Evolutionary conservation across 192 early-diverging fungal species (phyloP).

Genomic region (Cetraspora pellucida): DNA sequence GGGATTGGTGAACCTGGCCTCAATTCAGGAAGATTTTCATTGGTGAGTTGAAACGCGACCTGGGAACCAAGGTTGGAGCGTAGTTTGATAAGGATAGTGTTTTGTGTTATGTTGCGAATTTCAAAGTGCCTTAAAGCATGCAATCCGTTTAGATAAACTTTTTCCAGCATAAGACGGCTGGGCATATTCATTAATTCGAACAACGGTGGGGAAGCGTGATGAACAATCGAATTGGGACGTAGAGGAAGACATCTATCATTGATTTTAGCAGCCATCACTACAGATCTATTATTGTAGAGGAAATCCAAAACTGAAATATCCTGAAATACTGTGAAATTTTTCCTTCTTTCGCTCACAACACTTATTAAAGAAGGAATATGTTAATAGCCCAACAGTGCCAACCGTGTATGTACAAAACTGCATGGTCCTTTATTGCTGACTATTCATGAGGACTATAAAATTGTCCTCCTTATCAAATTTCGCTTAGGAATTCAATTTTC

Average conservation of each 20-base stretch:
- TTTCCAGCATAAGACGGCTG: slow-evolving; percentile 66
- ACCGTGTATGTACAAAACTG: slow-evolving; percentile 19
- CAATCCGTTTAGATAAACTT: slow-evolving; percentile 82
- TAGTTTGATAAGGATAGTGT: slow-evolving; percentile 68
- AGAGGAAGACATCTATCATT: background rate
- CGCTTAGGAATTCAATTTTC: no score
- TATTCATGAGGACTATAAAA: slow-evolving; percentile 26
- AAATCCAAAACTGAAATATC: background rate
- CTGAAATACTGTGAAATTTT: background rate
- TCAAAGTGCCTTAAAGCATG: slow-evolving; percentile 74
- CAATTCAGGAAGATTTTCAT: slow-evolving; percentile 77
- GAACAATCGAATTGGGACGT: background rate
- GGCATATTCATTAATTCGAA: slow-evolving; percentile 60
- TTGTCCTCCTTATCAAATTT: background rate
- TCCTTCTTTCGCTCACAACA: background rate
- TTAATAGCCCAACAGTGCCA: background rate
- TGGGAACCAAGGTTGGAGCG: slow-evolving; percentile 77
- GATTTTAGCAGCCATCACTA: background rate
- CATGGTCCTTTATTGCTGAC: slow-evolving; percentile 25
- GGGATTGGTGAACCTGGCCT: slow-evolving; percentile 13
- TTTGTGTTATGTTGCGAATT: slow-evolving; percentile 67
- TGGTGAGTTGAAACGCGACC: slow-evolving; percentile 82
- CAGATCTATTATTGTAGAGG: background rate
- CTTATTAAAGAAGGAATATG: background rate
- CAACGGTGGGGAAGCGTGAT: background rate